Evolutionary conservation across 163 green algal genomes (phyloP), one percentile per base, ranked within the genome.

Genomic region (Trebouxiophyceae sp.): DNA sequence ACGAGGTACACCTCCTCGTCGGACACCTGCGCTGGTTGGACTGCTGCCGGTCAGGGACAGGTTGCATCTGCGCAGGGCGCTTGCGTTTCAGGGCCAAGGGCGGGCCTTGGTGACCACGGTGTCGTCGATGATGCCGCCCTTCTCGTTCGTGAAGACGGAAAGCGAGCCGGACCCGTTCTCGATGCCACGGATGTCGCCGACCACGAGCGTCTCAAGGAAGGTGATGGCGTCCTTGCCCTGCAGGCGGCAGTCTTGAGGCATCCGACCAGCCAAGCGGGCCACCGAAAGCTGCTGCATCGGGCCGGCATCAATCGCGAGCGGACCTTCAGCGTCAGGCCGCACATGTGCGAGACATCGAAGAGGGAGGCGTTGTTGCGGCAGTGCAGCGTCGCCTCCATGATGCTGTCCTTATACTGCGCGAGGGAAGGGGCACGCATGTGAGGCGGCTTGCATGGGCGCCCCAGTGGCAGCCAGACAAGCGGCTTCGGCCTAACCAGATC

Each of bases 311-410:
- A n/a, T n/a, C n/a, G n/a, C n/a, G n/a, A n/a, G 54, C 62, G 1
- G 33, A 92, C 89, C 81, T 91, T 93, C 30, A 98, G 81, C 3
- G 80, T 93, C 23, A 97, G 71, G 8, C 91, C 91, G 72, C 91
- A 97, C 94, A 99, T 99, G 77, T 99, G 95, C 4, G 90, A 91
- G 2, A 99, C 95, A 68, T 99, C 95, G 62, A 99, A 99, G 4
- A 99, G 57, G 5, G 89, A 94, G 20, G 87, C 91, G 30, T 92
- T 68, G 20, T 72, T 77, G 5, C 94, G 74, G 81, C 93, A 98
- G 75, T 93, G 84, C 30, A 78, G 81, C 2, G 88, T 97, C 2
- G 89, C 88, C 0, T 98, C 95, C 76, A 99, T 97, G 72, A 99
- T 97, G 62, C 65, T 87, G 76, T 98, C 90, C 70, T 95, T 94